Evolutionary conservation across 179 eudicot genomes (phyloP), one percentile per base, ranked within the genome.

Genomic region (Sideroxylon spinosum): DNA sequence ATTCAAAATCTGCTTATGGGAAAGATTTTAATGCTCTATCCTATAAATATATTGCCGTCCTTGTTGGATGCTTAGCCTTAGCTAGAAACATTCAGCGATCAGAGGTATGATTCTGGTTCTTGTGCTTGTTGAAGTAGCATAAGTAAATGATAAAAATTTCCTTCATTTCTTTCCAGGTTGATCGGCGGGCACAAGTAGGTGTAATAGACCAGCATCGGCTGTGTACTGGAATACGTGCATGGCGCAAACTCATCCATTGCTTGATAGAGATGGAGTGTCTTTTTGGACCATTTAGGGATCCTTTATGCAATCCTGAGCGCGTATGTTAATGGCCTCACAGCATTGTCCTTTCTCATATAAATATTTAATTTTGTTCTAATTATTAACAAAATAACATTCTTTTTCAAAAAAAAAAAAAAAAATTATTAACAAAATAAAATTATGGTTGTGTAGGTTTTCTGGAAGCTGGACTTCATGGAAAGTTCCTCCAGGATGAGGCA

Each of bases 61-160:
- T 96, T 69, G 99, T 96, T 73, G 98, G 98, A 80, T 90, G 96
- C 88, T 88, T 96, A 78, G 99, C 99, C 82, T 90, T 92, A 83
- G 97, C 99, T 37, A 87, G 98, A 84, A 96, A 92, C 89, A 96
- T 96, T 89, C 96, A 94, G 79, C 92, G 99, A 52, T 92, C 92
- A 50, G 99, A 94, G 99, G 99, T 95, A 82, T 77, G 66, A 44
- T 75, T 71, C 14, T 52, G 65, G 55, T 62, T 64, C 75, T 32
- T 76, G 50, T 77, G 44, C 59, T 32, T 68, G 26, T 28, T 72
- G 52, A 20, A 59, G 57, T 25, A 57, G 61, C 48, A 16, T 72
- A 28, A 9, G 3, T 11, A 25, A 71, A 12, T 71, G 12, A 71
- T 48, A 10, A 22, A 7, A 75, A 29, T 72, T 68, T 63, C 20